Evolutionary conservation across 495 filamentous ascomycete genomes (phyloP), one percentile per base, ranked within the genome.

Genomic region (Aspergillus campestris): DNA sequence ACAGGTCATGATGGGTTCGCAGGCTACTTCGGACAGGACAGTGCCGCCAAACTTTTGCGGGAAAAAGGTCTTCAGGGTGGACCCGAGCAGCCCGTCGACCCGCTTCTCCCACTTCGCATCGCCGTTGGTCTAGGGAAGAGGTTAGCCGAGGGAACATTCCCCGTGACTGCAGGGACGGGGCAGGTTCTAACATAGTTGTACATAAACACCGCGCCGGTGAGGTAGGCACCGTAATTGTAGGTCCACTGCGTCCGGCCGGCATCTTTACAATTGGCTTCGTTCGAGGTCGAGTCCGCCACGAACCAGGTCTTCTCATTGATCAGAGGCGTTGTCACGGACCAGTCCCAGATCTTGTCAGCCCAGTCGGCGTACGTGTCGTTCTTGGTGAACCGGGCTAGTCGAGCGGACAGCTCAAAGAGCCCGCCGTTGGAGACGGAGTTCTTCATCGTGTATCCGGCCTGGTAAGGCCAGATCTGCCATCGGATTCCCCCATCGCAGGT

Each of bases 11-110:
- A 69, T 66, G 3, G 72, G 61, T 57, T 89, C 85, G 66, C 86
- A 90, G 12, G 83, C 78, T n/a, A 82, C 72, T 58, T 90, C 86
- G 36, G 73, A 72, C 55, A 83, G 77, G 42, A 79, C 66, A 33
- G 62, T 59, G n/a, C 62, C 55, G 36, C 68, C 65, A 39, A 55
- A 60, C 1, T 73, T 55, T 32, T 52, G 40, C 48, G 75, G 58
- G 62, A 73, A 78, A 66, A 87, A 89, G 43, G 74, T 70, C 0
- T 57, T 42, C 13, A 55, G 40, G 4, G 76, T 71, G 6, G 63
- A 62, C 9, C 65, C 64, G 30, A 83, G 59, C 7, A 86, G 59
- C 8, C 76, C 76, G 15, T 73, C 60, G 7, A 78, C 61, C 28
- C 73, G 69, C 5, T 55, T 53, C 32, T 66, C 65, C 84, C 84